Evolutionary conservation across 345 rosid species (phyloP), one percentile per base, ranked within the genome.

Genomic region (Aquilaria malaccensis): DNA sequence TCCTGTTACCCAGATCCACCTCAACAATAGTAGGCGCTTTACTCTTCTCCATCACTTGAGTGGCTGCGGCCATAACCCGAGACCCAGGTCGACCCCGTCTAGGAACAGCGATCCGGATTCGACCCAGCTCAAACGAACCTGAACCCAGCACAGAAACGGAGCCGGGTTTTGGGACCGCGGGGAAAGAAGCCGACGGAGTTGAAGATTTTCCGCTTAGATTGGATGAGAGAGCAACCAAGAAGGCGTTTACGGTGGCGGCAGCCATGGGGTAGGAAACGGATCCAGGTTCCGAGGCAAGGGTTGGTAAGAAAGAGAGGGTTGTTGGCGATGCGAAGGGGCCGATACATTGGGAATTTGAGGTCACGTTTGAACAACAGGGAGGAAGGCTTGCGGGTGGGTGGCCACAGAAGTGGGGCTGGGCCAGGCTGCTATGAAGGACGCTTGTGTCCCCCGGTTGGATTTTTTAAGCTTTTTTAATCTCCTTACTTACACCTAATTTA

Each of bases 1-100:
- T 94, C 69, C 99, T 86, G 67, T 70, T 51, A 11, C 99, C 97
- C 74, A 94, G 80, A 75, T 88, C 91, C 63, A 94, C 99, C 6
- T 94, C 82, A 45, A 94, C 97, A 58, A 81, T 61, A 0, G 91
- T 86, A 57, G 95, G 89, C 61, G 33, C 68, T 60, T 54, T 51
- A 56, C 73, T 67, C 50, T 74, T 67, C 37, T 76, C 78, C 82
- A 90, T 79, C 53, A 85, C 86, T 61, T 71, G 83, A 69, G 87
- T 74, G 45, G 89, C 64, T 58, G 72, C 58, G 45, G 94, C 91
- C 52, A 69, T 64, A 57, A 81, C 66, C 60, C 70, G 74, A 33
- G 65, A 61, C 63, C 59, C 46, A 65, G 33, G 13, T 48, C 63
- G 46, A 52, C 37, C 43, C 50, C 60, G 50, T 2, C 66, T 68